These are phyloP conservation scores for Plasmopara muralis DNA, from an alignment of 352 stramenopile genomes.

Conservation along the genomic window DNA sequence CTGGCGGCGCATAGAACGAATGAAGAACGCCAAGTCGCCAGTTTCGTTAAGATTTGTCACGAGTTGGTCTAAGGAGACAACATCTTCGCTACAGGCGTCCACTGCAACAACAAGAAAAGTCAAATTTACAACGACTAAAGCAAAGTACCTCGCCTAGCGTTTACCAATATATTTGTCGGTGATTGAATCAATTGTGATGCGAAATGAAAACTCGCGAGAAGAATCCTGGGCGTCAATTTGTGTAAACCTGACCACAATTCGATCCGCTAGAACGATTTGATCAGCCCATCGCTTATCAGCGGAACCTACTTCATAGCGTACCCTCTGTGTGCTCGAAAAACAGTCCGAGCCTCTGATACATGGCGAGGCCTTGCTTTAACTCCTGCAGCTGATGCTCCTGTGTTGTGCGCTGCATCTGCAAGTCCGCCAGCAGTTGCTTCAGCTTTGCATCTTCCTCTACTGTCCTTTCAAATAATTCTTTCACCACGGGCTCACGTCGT, in stretches of 20 bases:
- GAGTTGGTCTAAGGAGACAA: constrained; percentile 40
- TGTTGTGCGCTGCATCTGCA: constrained; percentile 31
- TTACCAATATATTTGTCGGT: constrained; percentile 58
- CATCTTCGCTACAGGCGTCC: constrained; percentile 48
- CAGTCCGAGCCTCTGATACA: constrained; percentile 65
- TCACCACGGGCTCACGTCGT: constrained; percentile 55
- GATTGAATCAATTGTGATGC: constrained; percentile 54
- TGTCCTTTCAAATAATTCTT: constrained; percentile 50
- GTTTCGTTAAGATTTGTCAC: constrained; percentile 55
- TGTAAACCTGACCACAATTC: constrained; percentile 60
- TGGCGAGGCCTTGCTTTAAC: constrained; percentile 49
- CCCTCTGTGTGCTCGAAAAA: constrained; percentile 59
- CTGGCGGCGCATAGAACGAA: constrained; percentile 70
- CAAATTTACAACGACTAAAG: constrained; percentile 1
- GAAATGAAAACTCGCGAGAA: constrained; percentile 61
- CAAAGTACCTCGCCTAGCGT: neutral
- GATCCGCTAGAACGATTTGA: constrained; percentile 30
- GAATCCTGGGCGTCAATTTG: constrained; percentile 57
- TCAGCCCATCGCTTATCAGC: neutral
- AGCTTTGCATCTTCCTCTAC: constrained; percentile 51
- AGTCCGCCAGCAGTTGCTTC: constrained; percentile 40
- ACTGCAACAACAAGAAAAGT: constrained; percentile 29
- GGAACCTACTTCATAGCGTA: constrained; percentile 8
- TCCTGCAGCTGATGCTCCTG: constrained; percentile 52
- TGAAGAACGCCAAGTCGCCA: constrained; percentile 66